Conservation (phyloP, 495 filamentous ascomycete genomes). For the Pseudoneurospora amorphoporcata region DNA sequence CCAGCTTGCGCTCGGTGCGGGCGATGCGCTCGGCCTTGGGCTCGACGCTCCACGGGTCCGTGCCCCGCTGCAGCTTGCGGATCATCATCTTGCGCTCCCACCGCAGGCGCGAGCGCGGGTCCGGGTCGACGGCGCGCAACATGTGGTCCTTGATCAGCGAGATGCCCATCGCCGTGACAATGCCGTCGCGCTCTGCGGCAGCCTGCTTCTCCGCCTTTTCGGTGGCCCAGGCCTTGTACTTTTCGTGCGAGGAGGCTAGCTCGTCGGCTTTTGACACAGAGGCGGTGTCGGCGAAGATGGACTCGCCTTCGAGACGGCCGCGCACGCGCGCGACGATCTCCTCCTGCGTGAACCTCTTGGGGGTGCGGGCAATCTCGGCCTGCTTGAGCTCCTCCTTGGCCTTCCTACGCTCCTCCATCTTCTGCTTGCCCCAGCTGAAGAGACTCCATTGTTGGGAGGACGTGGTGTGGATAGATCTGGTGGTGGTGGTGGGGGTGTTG, state of each 20-base stretch:
- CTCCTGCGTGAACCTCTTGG: constrained; percentile 8
- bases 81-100: constrained; percentile 79
- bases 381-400: constrained; percentile 4
- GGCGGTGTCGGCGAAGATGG: constrained; percentile 42
- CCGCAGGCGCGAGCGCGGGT: constrained; percentile 50
- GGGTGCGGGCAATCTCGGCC: constrained; percentile 16
- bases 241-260: constrained; percentile 14
- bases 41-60: constrained; percentile 50
- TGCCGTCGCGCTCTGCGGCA: neutral
- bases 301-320: constrained; percentile 26
- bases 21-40: constrained; percentile 51
- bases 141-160: constrained; percentile 36
- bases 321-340: constrained; percentile 16
- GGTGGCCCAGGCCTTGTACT: constrained; percentile 10
- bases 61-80: constrained; percentile 44
- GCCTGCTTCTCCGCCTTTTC: neutral
- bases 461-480: constrained; percentile 22
- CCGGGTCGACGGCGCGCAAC: constrained; percentile 54
- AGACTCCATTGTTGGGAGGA: constrained; percentile 19
- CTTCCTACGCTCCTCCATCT: neutral
- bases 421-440: neutral
- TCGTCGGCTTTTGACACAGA: constrained; percentile 21
- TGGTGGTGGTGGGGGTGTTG: constrained; percentile 2
- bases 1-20: constrained; percentile 61
- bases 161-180: constrained; percentile 1